Percentiles rank a stretch among this genome's conserved stretches.
Conservation (phyloP, 129 eudicot genomes). For the Tagetes erecta region DNA sequence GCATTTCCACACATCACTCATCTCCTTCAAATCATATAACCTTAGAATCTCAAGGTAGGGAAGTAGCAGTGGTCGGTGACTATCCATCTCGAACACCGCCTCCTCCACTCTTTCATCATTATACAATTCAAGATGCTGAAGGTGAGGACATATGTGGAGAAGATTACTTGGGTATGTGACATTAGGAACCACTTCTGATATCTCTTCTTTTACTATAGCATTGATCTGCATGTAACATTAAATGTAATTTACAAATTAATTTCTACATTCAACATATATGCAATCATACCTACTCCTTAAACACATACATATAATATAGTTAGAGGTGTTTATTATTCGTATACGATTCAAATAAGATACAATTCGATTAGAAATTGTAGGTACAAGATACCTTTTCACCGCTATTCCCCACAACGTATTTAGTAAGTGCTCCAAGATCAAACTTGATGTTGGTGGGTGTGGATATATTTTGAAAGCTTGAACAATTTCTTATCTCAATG, state of each 20-base stretch:
- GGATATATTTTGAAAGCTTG: neutral
- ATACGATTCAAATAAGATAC: no score
- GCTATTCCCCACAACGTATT: no score
- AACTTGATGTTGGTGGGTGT: neutral
- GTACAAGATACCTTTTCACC: no score
- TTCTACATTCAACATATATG: neutral
- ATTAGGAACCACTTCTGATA: no score
- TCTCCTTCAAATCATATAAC: fast-evolving
- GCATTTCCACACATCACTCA: conserved; percentile 25
- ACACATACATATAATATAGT: neutral
- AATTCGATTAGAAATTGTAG: no score
- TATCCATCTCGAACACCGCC: conserved; percentile 15
- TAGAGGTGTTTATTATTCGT: no score
- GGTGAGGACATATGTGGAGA: neutral
- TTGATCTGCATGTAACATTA: neutral
- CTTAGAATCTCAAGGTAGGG: neutral
- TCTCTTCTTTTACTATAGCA: no score
- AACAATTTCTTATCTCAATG: neutral
- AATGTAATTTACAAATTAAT: neutral
- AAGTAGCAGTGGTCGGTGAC: neutral
- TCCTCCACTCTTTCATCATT: neutral
- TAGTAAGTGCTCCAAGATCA: neutral
- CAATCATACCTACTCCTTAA: neutral
- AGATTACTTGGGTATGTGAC: conserved; percentile 6
- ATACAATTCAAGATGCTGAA: neutral